These are phyloP conservation scores for Podaxis pistillaris DNA, from an alignment of 768 basidiomycete species.

Conservation along the genomic window DNA sequence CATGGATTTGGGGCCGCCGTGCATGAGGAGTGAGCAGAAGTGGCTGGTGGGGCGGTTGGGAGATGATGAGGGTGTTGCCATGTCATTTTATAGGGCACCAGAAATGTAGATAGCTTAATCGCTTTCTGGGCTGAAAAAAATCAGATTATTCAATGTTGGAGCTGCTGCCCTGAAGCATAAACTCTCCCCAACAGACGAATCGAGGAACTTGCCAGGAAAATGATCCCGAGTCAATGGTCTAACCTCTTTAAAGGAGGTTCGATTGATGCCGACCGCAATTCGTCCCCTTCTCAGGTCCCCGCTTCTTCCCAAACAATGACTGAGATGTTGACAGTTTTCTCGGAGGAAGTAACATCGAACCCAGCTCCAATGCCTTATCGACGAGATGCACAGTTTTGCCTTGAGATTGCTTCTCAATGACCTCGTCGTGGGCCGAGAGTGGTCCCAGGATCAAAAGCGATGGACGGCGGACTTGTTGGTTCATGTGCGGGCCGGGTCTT, in stretches of 20 bases:
- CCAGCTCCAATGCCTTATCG: background rate
- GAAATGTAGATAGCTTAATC: constrained; percentile 5
- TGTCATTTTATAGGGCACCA: background rate
- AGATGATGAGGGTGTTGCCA: background rate
- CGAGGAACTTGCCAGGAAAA: constrained; percentile 2
- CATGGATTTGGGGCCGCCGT: background rate
- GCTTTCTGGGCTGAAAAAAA: constrained; percentile 7
- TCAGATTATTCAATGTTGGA: constrained; percentile 8
- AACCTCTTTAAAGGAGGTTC: background rate
- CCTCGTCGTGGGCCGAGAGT: background rate
- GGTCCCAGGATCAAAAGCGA: background rate
- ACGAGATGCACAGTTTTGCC: no score
- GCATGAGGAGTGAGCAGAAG: background rate
- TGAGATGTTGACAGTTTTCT: background rate
- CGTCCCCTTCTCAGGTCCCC: background rate
- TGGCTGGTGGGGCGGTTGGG: constrained; percentile 1
- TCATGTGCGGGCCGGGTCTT: background rate
- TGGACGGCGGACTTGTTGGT: background rate
- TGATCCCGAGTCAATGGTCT: constrained; percentile 7
- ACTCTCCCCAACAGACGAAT: background rate
- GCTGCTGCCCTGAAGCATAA: constrained; percentile 12
- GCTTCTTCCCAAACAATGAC: background rate
- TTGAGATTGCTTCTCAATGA: background rate
- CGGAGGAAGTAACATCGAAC: background rate
- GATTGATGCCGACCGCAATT: constrained; percentile 8